These are phyloP conservation scores for Ajuga chamaepitys DNA, from an alignment of 257 asterid species.

Conservation along the genomic window DNA sequence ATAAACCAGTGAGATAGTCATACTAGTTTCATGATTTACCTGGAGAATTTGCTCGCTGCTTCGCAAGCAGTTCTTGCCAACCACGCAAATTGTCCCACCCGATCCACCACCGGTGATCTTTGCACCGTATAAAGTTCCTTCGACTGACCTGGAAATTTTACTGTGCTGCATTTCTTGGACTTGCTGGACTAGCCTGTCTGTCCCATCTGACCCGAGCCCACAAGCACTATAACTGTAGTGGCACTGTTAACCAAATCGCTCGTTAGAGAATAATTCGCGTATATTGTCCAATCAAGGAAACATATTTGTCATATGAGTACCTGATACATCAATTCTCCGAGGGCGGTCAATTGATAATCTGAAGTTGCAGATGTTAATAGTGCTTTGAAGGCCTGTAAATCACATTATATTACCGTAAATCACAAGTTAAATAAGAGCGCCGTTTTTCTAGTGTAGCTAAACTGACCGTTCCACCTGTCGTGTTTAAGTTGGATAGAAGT, in stretches of 20 bases:
- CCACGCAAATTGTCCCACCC: constrained; percentile 84
- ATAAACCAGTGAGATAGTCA: neutral
- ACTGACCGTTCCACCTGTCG: neutral
- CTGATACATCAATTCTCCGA: constrained; percentile 91
- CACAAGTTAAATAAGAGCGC: neutral
- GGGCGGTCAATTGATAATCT: constrained; percentile 74
- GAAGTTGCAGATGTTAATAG: constrained; percentile 73
- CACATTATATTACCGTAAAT: neutral
- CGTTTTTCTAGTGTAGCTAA: neutral
- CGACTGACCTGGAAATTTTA: constrained; percentile 44
- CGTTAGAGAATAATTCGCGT: neutral
- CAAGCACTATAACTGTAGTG: constrained; percentile 93
- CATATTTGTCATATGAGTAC: constrained; percentile 22
- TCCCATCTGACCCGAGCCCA: constrained; percentile 93
- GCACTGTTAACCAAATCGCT: constrained; percentile 44
- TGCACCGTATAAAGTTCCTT: constrained; percentile 85
- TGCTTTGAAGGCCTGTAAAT: constrained; percentile 86
- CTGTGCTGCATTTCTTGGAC: constrained; percentile 90
- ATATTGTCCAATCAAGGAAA: neutral
- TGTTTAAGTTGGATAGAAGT: too few species aligned
- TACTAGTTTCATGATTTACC: constrained; percentile 24
- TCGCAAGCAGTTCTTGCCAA: constrained; percentile 65
- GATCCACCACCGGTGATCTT: constrained; percentile 97
- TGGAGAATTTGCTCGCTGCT: constrained; percentile 79
- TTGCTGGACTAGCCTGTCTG: constrained; percentile 77